A percentile compares a stretch with the other conserved stretches of the same genome.
Evolutionary conservation across 805 yeast species (phyloP).

Genomic region (Cyberlindnera bimundalis): DNA sequence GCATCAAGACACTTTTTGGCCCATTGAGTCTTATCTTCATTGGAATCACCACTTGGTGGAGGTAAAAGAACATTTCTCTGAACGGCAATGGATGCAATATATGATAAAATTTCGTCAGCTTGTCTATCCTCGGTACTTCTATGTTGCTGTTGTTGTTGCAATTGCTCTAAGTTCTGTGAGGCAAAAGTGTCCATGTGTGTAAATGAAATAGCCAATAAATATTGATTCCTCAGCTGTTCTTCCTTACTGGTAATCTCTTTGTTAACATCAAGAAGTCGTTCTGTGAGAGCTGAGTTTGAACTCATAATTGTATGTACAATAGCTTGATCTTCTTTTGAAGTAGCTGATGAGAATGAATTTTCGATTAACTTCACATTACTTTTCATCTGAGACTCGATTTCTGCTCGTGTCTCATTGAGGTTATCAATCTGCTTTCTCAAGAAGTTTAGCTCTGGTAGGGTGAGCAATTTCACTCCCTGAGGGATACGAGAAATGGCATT

Average conservation of each 20-base stretch:
- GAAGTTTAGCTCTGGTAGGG: constrained; percentile 13
- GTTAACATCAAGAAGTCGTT: constrained; percentile 10
- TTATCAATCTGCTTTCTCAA: constrained; percentile 10
- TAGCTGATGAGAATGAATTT: constrained; percentile 2
- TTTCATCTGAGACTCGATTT: constrained; percentile 17
- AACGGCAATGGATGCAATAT: constrained; percentile 27
- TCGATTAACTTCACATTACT: constrained; percentile 13
- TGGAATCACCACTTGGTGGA: constrained; percentile 17
- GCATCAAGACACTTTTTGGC: constrained; percentile 26
- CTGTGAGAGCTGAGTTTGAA: constrained; percentile 15
- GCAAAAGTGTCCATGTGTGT: constrained; percentile 23
- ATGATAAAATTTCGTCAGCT: constrained; percentile 25
- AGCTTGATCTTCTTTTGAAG: neutral
- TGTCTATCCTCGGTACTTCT: constrained; percentile 10
- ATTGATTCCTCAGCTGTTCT: constrained; percentile 17
- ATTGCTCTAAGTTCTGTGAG: neutral
- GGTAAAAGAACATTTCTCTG: constrained; percentile 25
- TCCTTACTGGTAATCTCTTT: constrained; percentile 10
- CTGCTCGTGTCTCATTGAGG: constrained; percentile 13
- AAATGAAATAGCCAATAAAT: constrained; percentile 19
- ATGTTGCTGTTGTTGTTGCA: neutral
- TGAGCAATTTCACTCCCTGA: constrained; percentile 11
- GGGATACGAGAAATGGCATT: constrained; percentile 18
- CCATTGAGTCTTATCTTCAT: constrained; percentile 20
- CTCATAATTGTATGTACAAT: constrained; percentile 10